Evolutionary conservation across 805 yeast species (phyloP).

Genomic region (Spathaspora sp.): DNA sequence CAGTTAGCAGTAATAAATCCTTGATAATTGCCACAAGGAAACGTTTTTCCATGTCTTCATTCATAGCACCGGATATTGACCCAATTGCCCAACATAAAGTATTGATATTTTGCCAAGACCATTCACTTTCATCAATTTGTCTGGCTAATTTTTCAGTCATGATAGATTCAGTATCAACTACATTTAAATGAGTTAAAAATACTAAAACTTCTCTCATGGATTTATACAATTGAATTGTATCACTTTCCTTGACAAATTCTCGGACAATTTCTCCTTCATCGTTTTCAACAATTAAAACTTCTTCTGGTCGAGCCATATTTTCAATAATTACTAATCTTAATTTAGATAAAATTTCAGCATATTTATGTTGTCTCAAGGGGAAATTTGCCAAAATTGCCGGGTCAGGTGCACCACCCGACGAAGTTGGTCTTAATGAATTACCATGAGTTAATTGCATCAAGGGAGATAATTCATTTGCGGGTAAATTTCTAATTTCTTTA

Average conservation of each 20-base stretch:
- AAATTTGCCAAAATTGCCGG: conserved; percentile 73
- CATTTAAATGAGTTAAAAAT: conserved; percentile 92
- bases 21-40: conserved; percentile 91
- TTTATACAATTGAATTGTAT: conserved; percentile 92
- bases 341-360: conserved; percentile 72
- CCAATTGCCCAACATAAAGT: conserved; percentile 99
- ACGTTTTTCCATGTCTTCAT: conserved; percentile 93
- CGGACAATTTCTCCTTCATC: conserved; percentile 99
- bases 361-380: conserved; percentile 83
- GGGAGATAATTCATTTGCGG: conserved; percentile 69
- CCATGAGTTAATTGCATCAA: conserved; percentile 62
- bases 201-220: conserved; percentile 94
- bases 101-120: conserved; percentile 99
- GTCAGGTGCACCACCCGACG: conserved; percentile 79
- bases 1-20: conserved; percentile 87
- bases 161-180: conserved; percentile 87
- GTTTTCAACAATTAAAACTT: conserved; percentile 92
- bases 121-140: conserved; percentile 93
- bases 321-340: conserved; percentile 92
- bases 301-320: conserved; percentile 98
- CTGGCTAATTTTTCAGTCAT: conserved; percentile 89
- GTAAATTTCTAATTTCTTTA: conserved; percentile 80
- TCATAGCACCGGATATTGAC: conserved; percentile 97
- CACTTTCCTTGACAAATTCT: conserved; percentile 94
- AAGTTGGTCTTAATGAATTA: conserved; percentile 34